Evolutionary conservation across 2,329 filamentous ascomycete species (phyloP).

Genomic region (Fonsecaea nubica): DNA sequence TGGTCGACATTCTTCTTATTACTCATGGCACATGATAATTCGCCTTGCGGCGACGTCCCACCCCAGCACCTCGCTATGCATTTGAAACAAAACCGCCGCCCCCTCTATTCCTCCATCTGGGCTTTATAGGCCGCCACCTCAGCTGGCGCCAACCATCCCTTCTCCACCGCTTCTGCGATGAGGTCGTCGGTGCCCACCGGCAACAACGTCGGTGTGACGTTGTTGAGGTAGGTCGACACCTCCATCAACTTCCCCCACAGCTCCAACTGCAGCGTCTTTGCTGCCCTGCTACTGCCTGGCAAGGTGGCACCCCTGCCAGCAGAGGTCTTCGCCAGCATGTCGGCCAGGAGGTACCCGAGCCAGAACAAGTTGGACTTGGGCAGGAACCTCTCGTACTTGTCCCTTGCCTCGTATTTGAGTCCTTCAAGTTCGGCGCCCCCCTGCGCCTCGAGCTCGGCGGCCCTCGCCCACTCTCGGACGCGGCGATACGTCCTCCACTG

Average conservation of each 20-base stretch:
- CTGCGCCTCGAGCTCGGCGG: conserved; percentile 36
- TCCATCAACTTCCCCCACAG: conserved; percentile 34
- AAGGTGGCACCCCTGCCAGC: conserved; percentile 23
- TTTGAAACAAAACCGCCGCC: conserved; percentile 43
- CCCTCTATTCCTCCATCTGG: conserved; percentile 33
- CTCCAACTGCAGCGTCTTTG: conserved; percentile 35
- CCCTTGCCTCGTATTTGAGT: conserved; percentile 44
- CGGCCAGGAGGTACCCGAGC: conserved; percentile 66
- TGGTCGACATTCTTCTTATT: conserved; percentile 18
- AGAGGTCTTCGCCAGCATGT: conserved; percentile 51
- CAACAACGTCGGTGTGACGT: conserved; percentile 20
- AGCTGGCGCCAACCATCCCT: conserved; percentile 31
- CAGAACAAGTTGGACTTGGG: conserved; percentile 69
- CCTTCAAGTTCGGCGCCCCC: conserved; percentile 42
- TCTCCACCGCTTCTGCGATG: conserved; percentile 28
- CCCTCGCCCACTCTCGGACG: conserved; percentile 27
- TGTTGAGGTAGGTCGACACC: conserved; percentile 27
- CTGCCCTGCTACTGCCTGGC: conserved; percentile 29
- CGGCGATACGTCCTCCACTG: conserved; percentile 31
- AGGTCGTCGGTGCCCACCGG: conserved; percentile 33
- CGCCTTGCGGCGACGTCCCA: conserved; percentile 4
- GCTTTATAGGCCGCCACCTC: conserved; percentile 38
- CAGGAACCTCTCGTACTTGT: conserved; percentile 61
- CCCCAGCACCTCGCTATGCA: conserved; percentile 53
- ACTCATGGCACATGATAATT: conserved; percentile 24